These are phyloP conservation scores for Nitzschia sp. DNA, from an alignment of 108 stramenopile species.

Conservation along the genomic window DNA sequence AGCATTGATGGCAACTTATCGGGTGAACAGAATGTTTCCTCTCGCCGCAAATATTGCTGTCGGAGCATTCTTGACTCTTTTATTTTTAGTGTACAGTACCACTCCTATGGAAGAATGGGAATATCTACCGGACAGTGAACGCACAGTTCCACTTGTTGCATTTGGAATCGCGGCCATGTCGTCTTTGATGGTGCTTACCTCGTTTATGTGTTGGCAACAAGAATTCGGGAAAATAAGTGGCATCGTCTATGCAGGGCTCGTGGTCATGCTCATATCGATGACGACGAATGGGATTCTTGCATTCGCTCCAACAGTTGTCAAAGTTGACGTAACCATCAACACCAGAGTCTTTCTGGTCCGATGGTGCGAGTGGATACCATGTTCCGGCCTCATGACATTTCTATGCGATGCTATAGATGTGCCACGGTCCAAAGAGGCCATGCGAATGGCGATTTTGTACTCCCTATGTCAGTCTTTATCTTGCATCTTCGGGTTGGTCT, in stretches of 20 bases:
- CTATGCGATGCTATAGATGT: conserved; percentile 45
- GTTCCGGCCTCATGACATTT: conserved; percentile 63
- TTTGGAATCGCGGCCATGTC: not conserved
- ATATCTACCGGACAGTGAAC: conserved; percentile 9
- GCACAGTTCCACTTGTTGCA: not conserved
- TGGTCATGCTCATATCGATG: not conserved
- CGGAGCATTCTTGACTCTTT: not conserved
- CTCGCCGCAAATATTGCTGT: not conserved
- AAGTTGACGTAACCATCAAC: conserved; percentile 43
- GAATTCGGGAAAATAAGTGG: not conserved
- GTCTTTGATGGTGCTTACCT: not conserved
- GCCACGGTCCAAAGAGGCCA: conserved; percentile 3
- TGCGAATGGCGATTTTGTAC: conserved; percentile 13
- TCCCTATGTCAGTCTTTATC: conserved; percentile 27
- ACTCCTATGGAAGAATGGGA: not conserved
- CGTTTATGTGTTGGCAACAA: not conserved
- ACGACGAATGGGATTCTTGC: not conserved
- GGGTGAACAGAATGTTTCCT: not conserved
- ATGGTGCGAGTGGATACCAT: conserved; percentile 72
- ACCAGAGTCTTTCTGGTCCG: conserved; percentile 48
- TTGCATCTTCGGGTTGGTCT: conserved; percentile 48
- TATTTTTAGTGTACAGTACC: conserved; percentile 1
- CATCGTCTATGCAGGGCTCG: conserved; percentile 2
- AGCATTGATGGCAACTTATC: not conserved
- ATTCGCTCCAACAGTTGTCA: conserved; percentile 39